Evolutionary conservation across 2,329 filamentous ascomycete species (phyloP).

Genomic region (Curvularia sp.): DNA sequence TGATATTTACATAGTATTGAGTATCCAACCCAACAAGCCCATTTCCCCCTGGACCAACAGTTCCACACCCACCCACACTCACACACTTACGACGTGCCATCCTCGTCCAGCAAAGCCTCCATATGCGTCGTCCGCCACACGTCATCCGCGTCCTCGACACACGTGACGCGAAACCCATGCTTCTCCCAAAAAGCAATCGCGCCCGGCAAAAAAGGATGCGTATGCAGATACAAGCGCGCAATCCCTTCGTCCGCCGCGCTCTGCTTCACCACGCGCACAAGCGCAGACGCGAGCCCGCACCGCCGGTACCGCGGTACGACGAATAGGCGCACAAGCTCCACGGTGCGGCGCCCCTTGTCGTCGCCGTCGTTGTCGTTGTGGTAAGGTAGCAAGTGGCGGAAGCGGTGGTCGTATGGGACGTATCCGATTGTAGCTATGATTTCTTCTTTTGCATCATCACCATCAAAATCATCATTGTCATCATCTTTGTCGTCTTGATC

Average conservation of each 20-base stretch:
- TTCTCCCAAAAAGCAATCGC: slow-evolving; percentile 30
- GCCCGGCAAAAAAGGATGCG: slow-evolving; percentile 26
- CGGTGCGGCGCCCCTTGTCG: neutral
- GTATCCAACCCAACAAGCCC: too few species aligned
- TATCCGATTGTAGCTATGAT: slow-evolving; percentile 1
- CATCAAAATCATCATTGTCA: too few species aligned
- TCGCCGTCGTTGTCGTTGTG: too few species aligned
- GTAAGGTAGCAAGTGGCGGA: neutral
- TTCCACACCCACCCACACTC: too few species aligned
- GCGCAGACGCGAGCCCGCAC: neutral
- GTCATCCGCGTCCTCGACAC: slow-evolving; percentile 16
- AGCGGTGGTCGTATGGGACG: neutral
- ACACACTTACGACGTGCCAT: too few species aligned
- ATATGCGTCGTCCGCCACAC: slow-evolving; percentile 18
- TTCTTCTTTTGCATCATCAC: too few species aligned
- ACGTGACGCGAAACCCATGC: slow-evolving; percentile 17
- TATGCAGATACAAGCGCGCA: slow-evolving; percentile 27
- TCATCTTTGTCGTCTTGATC: neutral
- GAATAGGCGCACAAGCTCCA: neutral
- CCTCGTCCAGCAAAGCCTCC: neutral
- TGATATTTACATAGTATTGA: too few species aligned
- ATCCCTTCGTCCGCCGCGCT: neutral
- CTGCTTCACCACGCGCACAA: neutral
- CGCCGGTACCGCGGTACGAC: neutral
- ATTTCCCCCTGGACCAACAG: too few species aligned